Base-by-base conservation (phyloP, 495 filamentous ascomycete species). In the Penicillium cosmopolitanum region DNA sequence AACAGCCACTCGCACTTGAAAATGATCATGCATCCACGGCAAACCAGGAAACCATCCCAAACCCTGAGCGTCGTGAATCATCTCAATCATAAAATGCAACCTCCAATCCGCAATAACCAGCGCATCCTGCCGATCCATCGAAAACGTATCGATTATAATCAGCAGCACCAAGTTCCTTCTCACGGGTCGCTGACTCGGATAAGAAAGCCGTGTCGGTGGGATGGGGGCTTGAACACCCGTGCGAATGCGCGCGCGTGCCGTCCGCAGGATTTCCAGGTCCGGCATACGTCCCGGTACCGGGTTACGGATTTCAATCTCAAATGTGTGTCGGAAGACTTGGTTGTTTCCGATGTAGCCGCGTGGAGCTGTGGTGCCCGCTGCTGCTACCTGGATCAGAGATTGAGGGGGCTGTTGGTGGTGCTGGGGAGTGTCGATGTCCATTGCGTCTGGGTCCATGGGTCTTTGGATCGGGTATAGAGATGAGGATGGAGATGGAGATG, bases 21-120 rank as follows among this genome's bases (percentile, higher is more conserved):
- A 63, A 34, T 58, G 43, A 19, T 8, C 21, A 13, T 55, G 43
- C 13, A 7, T 11, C 42, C 51, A 63, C 12, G 60, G 60, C 33
- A 63, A 15, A 0, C 50, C 55, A 6, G 44, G 23, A 6, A 63
- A 58, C 55, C 60, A 63, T 5, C 55, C 60, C 16, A 58, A 12
- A 8, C 55, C 60, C 28, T 31, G 28, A 6, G 6, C 28, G 15
- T 58, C 60, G 1, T 23, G 16, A 38, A 44, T 51, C 55, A 63
- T 63, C 2, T 55, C 34, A 8, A 34, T 25, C 55, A 58, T 63
- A n/a, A 13, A 19, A n/a, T n/a, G 12, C 12, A 40, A n/a, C 15
- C 36, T 40, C 36, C 36, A 12, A 40, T 40, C 36, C 11, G 11
- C 36, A 40, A 13, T 5, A n/a, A 40, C 15, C 1, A 40, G 15